Evolutionary conservation across 164 flowering plant genomes (phyloP).

Genomic region (Vitis amurensis): DNA sequence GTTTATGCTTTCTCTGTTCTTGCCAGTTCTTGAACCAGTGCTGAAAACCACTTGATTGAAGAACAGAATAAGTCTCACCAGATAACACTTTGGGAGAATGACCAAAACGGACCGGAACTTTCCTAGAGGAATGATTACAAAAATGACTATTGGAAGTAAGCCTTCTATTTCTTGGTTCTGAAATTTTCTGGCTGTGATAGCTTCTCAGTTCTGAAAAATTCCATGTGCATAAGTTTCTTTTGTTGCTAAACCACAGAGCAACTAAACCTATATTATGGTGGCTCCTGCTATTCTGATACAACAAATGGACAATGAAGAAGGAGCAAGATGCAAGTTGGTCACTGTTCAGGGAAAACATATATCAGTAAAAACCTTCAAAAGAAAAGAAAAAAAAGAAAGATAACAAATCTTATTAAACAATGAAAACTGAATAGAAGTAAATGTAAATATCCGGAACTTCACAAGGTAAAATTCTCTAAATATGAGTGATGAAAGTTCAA

Average conservation of each 20-base stretch:
- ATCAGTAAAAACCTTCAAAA: too few species aligned
- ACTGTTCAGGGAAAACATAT: constrained; percentile 6
- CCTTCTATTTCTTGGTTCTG: constrained; percentile 1
- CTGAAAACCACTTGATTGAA: constrained; percentile 32
- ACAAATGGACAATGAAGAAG: background rate
- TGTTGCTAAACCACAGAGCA: background rate
- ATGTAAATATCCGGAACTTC: too few species aligned
- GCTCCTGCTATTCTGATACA: background rate
- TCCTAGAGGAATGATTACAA: constrained; percentile 8
- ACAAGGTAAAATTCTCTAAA: too few species aligned
- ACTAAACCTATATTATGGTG: background rate
- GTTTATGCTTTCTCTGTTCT: constrained; percentile 47
- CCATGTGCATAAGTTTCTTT: background rate
- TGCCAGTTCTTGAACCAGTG: constrained; percentile 80
- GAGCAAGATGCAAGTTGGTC: constrained; percentile 9
- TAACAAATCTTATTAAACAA: too few species aligned
- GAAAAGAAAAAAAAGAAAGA: too few species aligned
- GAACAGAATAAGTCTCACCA: constrained; percentile 23
- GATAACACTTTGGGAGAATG: constrained; percentile 8
- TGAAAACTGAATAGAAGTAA: too few species aligned
- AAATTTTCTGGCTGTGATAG: background rate
- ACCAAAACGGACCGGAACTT: background rate
- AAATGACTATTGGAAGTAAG: background rate
- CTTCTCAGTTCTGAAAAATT: too few species aligned
- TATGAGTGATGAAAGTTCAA: too few species aligned